A percentile compares a stretch with the other conserved stretches of the same genome.
Evolutionary conservation across 2,329 filamentous ascomycete species (phyloP).

Genomic region (Fusarium odoratissimum): DNA sequence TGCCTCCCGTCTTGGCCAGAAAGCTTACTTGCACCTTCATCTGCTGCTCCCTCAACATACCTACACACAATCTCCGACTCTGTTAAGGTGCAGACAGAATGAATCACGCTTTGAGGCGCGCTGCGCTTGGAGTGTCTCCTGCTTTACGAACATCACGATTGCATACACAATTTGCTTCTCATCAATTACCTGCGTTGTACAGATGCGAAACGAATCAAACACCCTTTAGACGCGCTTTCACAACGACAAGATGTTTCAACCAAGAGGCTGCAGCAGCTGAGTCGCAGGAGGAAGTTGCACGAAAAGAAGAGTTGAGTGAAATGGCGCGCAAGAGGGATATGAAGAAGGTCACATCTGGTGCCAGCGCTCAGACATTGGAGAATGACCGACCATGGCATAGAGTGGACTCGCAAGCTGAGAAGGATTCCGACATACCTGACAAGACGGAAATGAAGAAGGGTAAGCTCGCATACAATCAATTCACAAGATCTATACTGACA

Average conservation of each 20-base stretch:
- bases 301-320: conserved; percentile 32
- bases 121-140: conserved; percentile 31
- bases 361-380: conserved; percentile 41
- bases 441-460: conserved; percentile 40
- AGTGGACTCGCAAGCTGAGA: conserved; percentile 27
- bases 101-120: conserved; percentile 36
- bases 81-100: neutral
- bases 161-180: neutral
- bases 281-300: neutral
- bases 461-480: neutral
- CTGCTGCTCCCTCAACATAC: neutral
- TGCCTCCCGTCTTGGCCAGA: conserved; percentile 3
- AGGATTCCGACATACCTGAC: conserved; percentile 26
- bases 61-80: neutral
- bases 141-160: conserved; percentile 12
- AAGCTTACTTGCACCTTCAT: conserved; percentile 21
- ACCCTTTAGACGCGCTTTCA: conserved; percentile 32
- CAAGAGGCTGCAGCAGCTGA: conserved; percentile 19
- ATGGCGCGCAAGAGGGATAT: conserved; percentile 37
- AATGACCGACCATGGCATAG: conserved; percentile 47
- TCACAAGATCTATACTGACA: neutral
- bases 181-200: conserved; percentile 11
- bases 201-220: neutral
- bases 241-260: conserved; percentile 24
- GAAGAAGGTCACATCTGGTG: conserved; percentile 37